Percentiles rank a stretch among this genome's conserved stretches.
phyloP scores from a whole-genome alignment of 257 asterid species.

The Petrea volubilis region DNA sequence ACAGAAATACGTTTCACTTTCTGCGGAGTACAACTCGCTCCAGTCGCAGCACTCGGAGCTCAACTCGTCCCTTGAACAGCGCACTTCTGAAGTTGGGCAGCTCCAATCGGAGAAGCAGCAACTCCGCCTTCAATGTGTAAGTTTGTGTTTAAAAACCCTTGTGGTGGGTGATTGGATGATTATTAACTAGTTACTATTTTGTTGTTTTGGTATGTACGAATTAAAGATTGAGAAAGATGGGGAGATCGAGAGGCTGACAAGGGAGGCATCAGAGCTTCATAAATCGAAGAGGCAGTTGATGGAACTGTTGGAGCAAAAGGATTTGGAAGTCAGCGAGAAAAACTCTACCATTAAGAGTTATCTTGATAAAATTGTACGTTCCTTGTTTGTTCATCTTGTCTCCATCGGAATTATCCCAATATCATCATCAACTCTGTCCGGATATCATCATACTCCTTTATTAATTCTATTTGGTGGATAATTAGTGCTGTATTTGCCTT shows the following conservation, averaged over 20 bases:
- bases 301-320: conserved; percentile 82
- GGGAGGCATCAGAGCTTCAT: conserved; percentile 69
- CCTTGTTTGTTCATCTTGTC: background rate
- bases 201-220: background rate
- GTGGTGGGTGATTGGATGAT: conserved; percentile 8
- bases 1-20: conserved; percentile 75
- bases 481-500: background rate
- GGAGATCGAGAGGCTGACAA: conserved; percentile 67
- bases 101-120: conserved; percentile 64
- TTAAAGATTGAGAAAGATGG: conserved; percentile 75
- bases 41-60: conserved; percentile 57
- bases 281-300: conserved; percentile 86
- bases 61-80: conserved; percentile 48
- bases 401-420: background rate
- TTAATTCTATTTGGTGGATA: background rate
- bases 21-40: conserved; percentile 53
- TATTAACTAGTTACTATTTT: background rate
- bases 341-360: conserved; percentile 73
- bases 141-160: conserved; percentile 18
- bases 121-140: conserved; percentile 58
- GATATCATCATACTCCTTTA: background rate
- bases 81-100: conserved; percentile 49
- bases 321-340: conserved; percentile 78
- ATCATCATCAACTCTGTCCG: too few species aligned
- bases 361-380: conserved; percentile 85